Evolutionary conservation across 345 rosid species (phyloP).

Genomic region (Populus simonii): DNA sequence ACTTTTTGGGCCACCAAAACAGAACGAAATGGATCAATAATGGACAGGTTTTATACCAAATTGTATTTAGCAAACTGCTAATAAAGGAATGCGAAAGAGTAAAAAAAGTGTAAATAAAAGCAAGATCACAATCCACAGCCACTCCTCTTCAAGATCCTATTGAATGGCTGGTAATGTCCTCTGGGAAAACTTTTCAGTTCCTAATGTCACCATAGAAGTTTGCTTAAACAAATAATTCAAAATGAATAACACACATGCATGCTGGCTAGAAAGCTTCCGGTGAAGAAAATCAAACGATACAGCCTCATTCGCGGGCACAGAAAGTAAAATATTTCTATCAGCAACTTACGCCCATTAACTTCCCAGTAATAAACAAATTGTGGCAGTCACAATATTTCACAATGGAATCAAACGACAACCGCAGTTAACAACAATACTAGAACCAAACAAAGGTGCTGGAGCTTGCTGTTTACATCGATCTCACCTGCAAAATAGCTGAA

Average conservation of each 20-base stretch:
- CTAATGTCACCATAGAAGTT: neutral
- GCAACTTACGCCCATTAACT: neutral
- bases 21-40: too few relatives aligned
- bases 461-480: neutral
- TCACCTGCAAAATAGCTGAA: conserved; percentile 6
- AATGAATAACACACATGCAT: too few relatives aligned
- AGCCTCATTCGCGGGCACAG: neutral
- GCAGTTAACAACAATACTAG: neutral
- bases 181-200: too few relatives aligned
- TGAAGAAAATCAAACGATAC: too few relatives aligned
- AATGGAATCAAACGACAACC: neutral
- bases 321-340: too few relatives aligned
- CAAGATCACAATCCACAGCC: neutral
- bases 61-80: too few relatives aligned
- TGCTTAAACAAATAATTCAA: neutral
- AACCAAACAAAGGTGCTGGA: neutral
- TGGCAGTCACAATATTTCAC: neutral
- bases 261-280: neutral
- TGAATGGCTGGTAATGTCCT: neutral
- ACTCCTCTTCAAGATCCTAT: neutral
- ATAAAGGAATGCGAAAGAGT: too few relatives aligned
- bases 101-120: neutral
- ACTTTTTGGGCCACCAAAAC: neutral
- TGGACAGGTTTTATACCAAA: too few relatives aligned
- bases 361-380: neutral